These are phyloP conservation scores for Phalaenopsis equestris DNA, from an alignment of 106 monocot species.

Conservation along the genomic window DNA sequence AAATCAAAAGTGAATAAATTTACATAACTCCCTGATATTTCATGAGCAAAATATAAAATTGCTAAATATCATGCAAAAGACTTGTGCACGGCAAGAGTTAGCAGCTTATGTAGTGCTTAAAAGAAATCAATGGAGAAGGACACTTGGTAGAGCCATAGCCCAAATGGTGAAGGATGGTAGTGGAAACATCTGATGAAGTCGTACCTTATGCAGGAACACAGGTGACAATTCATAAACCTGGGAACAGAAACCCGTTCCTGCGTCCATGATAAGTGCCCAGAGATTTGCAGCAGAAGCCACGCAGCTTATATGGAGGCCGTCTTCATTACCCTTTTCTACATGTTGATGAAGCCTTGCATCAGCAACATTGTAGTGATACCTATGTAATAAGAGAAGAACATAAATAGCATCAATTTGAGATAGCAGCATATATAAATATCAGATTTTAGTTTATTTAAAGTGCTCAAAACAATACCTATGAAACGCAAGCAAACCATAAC, in stretches of 20 bases:
- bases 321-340: conserved; percentile 87
- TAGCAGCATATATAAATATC: not conserved
- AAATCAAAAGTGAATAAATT: not conserved
- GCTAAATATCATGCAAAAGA: not conserved
- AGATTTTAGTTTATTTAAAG: not conserved
- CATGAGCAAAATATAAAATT: not conserved
- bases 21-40: not conserved
- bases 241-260: conserved; percentile 76
- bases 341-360: conserved; percentile 76
- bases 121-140: not conserved
- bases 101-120: not conserved
- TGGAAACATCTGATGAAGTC: conserved; percentile 4
- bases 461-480: not conserved
- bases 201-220: conserved; percentile 82
- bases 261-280: conserved; percentile 99
- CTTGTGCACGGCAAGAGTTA: not conserved
- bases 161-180: not conserved
- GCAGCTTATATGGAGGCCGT: conserved; percentile 87
- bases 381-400: conserved; percentile 16
- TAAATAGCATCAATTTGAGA: not conserved
- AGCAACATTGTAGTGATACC: conserved; percentile 95
- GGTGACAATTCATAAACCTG: conserved; percentile 91
- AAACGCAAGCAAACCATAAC: not conserved
- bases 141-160: not conserved
- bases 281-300: conserved; percentile 78